phyloP scores from a whole-genome alignment of 2,329 filamentous ascomycete genomes.

The Hymenoscyphus repandus region DNA sequence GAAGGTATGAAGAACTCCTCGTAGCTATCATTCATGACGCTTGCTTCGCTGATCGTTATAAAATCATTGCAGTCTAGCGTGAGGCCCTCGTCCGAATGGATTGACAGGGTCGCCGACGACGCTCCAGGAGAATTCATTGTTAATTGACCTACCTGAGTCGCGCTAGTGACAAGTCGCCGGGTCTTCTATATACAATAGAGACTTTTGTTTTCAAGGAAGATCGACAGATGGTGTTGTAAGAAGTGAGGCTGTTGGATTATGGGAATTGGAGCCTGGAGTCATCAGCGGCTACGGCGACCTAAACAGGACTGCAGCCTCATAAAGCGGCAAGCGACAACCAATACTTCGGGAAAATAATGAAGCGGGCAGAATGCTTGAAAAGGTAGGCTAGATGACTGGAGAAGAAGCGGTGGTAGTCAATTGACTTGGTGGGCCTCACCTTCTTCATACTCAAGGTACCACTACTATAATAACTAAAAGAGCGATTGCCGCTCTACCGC shows the following conservation, averaged over 20 bases:
- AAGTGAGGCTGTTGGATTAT: neutral
- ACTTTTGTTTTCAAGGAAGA: neutral
- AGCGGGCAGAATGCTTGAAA: no score
- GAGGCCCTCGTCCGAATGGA: conserved; percentile 3
- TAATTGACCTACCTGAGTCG: neutral
- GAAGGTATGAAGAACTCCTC: neutral
- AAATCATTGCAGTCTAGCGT: neutral
- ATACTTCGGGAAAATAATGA: neutral
- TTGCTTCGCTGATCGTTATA: neutral
- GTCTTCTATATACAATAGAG: neutral
- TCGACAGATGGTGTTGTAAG: neutral
- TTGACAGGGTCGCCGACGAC: conserved; percentile 8
- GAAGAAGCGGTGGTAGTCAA: no score
- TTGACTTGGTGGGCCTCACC: no score
- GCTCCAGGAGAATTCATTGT: conserved; percentile 8
- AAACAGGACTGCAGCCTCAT: neutral
- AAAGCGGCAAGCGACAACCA: neutral
- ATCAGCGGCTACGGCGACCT: neutral
- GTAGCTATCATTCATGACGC: neutral
- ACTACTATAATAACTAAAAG: no score
- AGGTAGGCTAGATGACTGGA: no score
- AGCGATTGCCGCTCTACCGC: no score
- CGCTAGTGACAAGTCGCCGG: neutral
- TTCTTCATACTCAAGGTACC: no score
- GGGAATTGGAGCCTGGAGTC: neutral